Base-by-base conservation (phyloP, 163 green algal species). In the Scenedesmus sp. region DNA sequence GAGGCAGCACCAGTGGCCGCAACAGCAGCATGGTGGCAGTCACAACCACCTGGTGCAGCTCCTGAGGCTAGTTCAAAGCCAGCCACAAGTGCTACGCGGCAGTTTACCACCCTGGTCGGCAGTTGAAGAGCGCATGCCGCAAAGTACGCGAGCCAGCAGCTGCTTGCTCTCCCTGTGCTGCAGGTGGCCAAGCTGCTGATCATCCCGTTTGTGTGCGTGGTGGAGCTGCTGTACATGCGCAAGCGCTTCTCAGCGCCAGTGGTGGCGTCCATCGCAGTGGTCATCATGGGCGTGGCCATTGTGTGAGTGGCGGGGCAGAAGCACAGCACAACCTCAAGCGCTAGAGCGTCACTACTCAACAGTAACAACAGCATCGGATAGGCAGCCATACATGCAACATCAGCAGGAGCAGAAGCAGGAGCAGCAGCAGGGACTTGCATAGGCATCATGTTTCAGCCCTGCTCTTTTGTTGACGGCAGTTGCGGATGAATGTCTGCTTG, bases 101-200 rank as follows among this genome's bases (percentile, higher is more conserved):
- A 46, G 34, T 46, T 46, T 46, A 46, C 34, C 34, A 46, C 34
- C 34, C 34, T 46, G 34, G 34, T 46, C 34, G 34, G 34, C 34
- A 46, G 34, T 46, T 46, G 34, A 0, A 46, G 34, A 46, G 34
- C 34, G 34, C 34, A 46, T 46, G 34, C 34, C 34, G 34, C 34
- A 46, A 46, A 46, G 34, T 46, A 46, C 34, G 34, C 34, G 34
- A 6, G 15, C 9, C 3, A 59, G 76, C 5, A 84, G 84, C 84
- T 88, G 56, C 56, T 59, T 77, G 16, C 34, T 77, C n/a, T 60
- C 26, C 3, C 5, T 57, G 13, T 77, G 84, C 6, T 85, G 59
- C 97, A 99, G 96, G 97, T 99, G 46, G 95, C 97, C 57, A 99
- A 99, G 95, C 96, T 99, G 59, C 94, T 98, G 59, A 99, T 99